phyloP scores from a whole-genome alignment of 2,329 filamentous ascomycete genomes.

The Dactylellina drechsleri region DNA sequence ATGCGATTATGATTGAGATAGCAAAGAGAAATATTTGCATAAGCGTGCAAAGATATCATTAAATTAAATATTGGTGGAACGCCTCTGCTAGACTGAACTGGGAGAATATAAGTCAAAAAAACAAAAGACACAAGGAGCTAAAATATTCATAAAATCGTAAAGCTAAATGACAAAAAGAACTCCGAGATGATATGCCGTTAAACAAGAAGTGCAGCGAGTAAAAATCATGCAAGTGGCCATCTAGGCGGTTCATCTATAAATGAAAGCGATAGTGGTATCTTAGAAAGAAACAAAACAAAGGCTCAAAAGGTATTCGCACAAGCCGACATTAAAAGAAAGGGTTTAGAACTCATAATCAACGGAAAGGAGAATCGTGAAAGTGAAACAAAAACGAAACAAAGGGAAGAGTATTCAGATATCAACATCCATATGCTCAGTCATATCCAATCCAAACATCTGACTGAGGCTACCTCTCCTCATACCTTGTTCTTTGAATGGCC shows the following conservation, averaged over 20 bases:
- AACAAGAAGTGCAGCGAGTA: too few relatives aligned
- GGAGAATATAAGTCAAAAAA: too few relatives aligned
- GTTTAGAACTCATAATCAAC: neutral
- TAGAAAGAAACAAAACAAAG: conserved; percentile 9
- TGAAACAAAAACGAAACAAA: conserved; percentile 11
- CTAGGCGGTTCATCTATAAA: conserved; percentile 7
- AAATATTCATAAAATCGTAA: neutral
- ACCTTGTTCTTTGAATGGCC: conserved; percentile 1
- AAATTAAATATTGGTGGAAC: too few relatives aligned
- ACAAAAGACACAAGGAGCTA: too few relatives aligned
- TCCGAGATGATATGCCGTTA: too few relatives aligned
- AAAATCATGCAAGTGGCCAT: neutral
- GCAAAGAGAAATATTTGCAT: too few relatives aligned
- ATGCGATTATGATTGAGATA: too few relatives aligned
- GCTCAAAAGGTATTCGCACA: neutral
- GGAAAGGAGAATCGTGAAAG: conserved; percentile 1
- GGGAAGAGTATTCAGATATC: conserved; percentile 35
- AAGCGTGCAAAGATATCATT: too few relatives aligned
- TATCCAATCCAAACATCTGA: conserved; percentile 49
- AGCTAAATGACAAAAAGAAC: neutral
- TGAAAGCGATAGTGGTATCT: conserved; percentile 25
- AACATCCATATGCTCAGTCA: conserved; percentile 50
- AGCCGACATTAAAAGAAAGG: neutral
- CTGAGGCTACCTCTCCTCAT: conserved; percentile 38
- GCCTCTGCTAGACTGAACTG: too few relatives aligned